Conservation (phyloP, 495 filamentous ascomycete genomes). For the Lindgomyces ingoldianus region DNA sequence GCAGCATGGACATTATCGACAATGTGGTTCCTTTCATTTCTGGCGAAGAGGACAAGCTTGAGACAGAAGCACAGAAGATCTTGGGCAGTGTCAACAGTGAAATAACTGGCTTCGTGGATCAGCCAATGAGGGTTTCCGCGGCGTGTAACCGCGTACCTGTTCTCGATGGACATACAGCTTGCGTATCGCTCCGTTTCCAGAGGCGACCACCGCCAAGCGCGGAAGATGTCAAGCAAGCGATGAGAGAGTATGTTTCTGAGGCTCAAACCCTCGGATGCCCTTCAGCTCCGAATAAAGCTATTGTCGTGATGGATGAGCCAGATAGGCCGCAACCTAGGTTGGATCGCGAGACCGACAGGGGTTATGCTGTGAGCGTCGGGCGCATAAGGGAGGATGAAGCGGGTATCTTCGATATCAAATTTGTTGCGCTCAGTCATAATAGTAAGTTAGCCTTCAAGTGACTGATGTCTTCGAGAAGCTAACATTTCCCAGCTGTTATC, state of each 20-base stretch:
- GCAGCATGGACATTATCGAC: constrained; percentile 52
- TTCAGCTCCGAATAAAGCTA: constrained; percentile 45
- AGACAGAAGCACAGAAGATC: constrained; percentile 50
- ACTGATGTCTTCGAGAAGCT: constrained; percentile 13
- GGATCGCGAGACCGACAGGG: constrained; percentile 49
- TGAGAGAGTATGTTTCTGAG: constrained; percentile 48
- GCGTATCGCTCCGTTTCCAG: constrained; percentile 47
- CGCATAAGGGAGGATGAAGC: constrained; percentile 48
- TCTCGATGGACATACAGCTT: constrained; percentile 50
- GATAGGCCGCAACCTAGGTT: constrained; percentile 50
- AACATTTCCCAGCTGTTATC: constrained; percentile 66
- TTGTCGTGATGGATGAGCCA: constrained; percentile 50
- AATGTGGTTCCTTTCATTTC: constrained; percentile 50
- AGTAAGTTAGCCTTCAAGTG: constrained; percentile 51
- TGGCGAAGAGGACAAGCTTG: constrained; percentile 50
- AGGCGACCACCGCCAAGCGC: constrained; percentile 45
- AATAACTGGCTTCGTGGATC: constrained; percentile 44
- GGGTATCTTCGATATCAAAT: constrained; percentile 50
- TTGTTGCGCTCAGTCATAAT: constrained; percentile 51
- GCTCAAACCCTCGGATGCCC: constrained; percentile 49
- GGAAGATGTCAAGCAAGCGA: constrained; percentile 47
- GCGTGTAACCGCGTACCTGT: constrained; percentile 50
- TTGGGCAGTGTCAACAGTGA: constrained; percentile 44
- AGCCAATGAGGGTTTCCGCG: constrained; percentile 44
- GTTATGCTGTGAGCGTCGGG: constrained; percentile 49